Base-by-base conservation (phyloP, 2,329 filamentous ascomycete species). In the Hypomyces rosellus region DNA sequence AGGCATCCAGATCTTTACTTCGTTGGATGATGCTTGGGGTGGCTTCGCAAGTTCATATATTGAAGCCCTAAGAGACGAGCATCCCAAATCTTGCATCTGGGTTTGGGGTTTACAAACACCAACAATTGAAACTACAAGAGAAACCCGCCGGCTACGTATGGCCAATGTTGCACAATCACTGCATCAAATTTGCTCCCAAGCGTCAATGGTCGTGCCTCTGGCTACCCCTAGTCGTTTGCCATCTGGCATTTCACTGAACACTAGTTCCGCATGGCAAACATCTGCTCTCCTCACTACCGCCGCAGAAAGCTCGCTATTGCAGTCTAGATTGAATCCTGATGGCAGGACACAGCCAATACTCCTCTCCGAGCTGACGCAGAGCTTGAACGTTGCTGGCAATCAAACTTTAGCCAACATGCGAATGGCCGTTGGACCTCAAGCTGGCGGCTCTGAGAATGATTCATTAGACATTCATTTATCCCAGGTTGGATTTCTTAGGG, bases 41-140 rank as follows among this genome's bases (percentile, higher is more conserved):
- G 87, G 88, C 1, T 92, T 92, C 63, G 78, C 84, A 6, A 73
- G 83, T 3, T 76, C 78, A 52, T 92, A 91, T 63, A 66, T 89
- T 22, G 85, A 97, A 64, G 77, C 84, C 30, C 69, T 99, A 51
- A 75, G 88, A 54, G 93, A 99, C 63, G 93, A 99, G 65, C 92
- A 91, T 65, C 89, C 89, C 30, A 97, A 96, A 71, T 81, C 84
- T 34, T 82, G 82, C 46, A 81, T 96, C 33, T 95, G 89, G 87
- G 79, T 90, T 12, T 97, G 91, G 85, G 91, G 86, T 0, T 65
- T 90, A 18, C 86, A 95, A 65, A 83, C 85, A 50, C 71, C 71
- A 1, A 72, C 76, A 38, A 72, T 67, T 45, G 77, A 73, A 40
- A 70, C 76, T 30, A 68, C 76, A 37, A 73, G 81, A 60, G 81